Evolutionary conservation across 257 asterid genomes (phyloP), one percentile per base, ranked within the genome.

Genomic region (Gentiana dahurica): DNA sequence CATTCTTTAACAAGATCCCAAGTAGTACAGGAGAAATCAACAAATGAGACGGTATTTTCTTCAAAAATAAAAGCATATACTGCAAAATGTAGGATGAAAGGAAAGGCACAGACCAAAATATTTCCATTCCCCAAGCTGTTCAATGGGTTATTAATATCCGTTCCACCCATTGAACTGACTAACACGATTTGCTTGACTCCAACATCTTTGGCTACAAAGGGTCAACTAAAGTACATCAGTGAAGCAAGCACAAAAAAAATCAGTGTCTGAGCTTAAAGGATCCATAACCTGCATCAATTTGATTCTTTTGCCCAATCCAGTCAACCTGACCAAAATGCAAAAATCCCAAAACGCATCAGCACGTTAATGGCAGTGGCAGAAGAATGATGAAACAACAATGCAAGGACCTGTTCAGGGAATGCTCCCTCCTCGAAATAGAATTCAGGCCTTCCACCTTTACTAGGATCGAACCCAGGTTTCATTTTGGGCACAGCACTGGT

Each of bases 111-210:
- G 41, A 91, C 98, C 98, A 91, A 77, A 73, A 91, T 91, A 38
- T 87, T 87, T 57, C 98, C 98, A 51, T 91, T 83, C 36, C 93
- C 98, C 55, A 91, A 39, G 80, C 79, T 81, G 72, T 91, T 91
- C 12, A 91, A 68, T 8, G 95, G 95, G 64, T 91, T 83, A 65
- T 83, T 77, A 5, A 63, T 82, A 55, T 81, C 75, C 9, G 80
- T 82, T 72, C 96, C 98, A 72, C 98, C 98, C 98, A 91, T 91
- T 37, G 98, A 91, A 65, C 98, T 96, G 58, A 91, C 86, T 77
- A 91, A 70, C 59, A 91, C 92, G 64, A 91, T 81, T 2, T 85
- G 95, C 89, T 91, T 87, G 74, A 87, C 96, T 57, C 96, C 96
- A 59, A 92, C 94, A 74, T 89, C 94, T 77, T 85, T 87, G 57